phyloP scores from a whole-genome alignment of 2,329 filamentous ascomycete species.

The Graphilbum sp. region DNA sequence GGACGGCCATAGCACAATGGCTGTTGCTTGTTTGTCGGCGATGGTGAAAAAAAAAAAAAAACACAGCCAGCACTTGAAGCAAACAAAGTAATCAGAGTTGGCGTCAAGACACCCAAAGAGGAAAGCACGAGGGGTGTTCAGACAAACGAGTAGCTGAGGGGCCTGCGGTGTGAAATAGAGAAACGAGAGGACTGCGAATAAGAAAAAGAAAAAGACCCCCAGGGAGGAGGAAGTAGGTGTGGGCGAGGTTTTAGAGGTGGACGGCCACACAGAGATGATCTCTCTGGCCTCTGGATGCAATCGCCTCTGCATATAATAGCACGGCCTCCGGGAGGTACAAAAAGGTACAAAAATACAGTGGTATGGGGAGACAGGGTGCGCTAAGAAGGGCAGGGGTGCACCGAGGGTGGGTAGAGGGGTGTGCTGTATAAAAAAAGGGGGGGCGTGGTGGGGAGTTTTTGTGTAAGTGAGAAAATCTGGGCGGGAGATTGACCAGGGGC shows the following conservation, averaged over 20 bases:
- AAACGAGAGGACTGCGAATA: slow-evolving; percentile 7
- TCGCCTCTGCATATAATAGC: slow-evolving; percentile 3
- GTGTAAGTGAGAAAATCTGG: background rate
- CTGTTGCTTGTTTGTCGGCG: slow-evolving; percentile 9
- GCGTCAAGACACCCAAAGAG: background rate
- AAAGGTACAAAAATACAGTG: slow-evolving; percentile 7
- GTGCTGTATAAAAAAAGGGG: background rate
- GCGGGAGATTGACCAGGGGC: background rate
- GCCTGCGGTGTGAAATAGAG: slow-evolving; percentile 5
- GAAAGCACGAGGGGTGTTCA: background rate
- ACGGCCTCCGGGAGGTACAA: slow-evolving; percentile 7
- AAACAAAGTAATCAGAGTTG: too few species aligned
- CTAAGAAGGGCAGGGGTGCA: slow-evolving; percentile 3
- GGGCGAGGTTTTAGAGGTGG: background rate
- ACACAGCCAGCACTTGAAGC: too few species aligned
- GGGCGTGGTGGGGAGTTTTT: slow-evolving; percentile 1
- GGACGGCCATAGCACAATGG: slow-evolving; percentile 17
- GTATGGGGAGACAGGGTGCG: slow-evolving; percentile 3
- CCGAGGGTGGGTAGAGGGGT: background rate
- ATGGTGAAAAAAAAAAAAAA: slow-evolving; percentile 13
- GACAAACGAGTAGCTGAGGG: slow-evolving; percentile 5
- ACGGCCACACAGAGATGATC: slow-evolving; percentile 9
- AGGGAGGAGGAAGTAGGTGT: background rate
- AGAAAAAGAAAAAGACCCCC: slow-evolving; percentile 2
- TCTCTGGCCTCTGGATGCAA: slow-evolving; percentile 5